Percentiles rank a stretch among this genome's conserved stretches.
These are phyloP conservation scores for Silene coronaria DNA, from an alignment of 179 eudicot genomes.

Conservation along the genomic window DNA sequence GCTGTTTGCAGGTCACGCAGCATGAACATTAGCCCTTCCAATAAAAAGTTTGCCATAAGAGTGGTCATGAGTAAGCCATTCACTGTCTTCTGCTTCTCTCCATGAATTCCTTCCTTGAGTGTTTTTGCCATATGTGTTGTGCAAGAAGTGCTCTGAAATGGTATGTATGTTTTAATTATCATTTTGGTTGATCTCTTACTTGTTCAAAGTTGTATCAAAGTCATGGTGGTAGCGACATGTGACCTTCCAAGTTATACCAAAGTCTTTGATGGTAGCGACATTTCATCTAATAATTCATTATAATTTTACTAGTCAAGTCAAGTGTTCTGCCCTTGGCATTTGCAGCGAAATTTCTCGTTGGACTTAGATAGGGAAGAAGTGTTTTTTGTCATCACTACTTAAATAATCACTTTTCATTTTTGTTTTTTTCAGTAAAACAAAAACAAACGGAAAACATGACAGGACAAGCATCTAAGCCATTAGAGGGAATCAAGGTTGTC, in stretches of 20 bases:
- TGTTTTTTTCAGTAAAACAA: no score
- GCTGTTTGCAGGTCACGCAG: neutral
- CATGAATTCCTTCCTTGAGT: neutral
- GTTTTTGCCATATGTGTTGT: neutral
- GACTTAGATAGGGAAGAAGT: no score
- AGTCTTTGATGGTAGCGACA: no score
- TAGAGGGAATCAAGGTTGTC: neutral
- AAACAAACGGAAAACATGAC: neutral
- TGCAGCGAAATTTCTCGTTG: no score
- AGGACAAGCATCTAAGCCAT: no score
- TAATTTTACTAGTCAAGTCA: no score
- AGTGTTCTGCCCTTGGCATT: no score
- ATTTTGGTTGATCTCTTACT: neutral
- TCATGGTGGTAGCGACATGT: neutral
- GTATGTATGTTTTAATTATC: neutral
- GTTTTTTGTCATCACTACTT: neutral
- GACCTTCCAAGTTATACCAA: no score
- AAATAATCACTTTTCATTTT: no score
- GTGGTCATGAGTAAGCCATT: neutral
- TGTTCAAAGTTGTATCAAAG: neutral
- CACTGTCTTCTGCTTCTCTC: neutral
- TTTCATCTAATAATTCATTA: no score
- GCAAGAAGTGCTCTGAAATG: neutral
- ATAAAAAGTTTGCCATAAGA: neutral
- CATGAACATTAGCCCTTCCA: neutral